Conservation (phyloP, 345 rosid species). For the Murraya paniculata region DNA sequence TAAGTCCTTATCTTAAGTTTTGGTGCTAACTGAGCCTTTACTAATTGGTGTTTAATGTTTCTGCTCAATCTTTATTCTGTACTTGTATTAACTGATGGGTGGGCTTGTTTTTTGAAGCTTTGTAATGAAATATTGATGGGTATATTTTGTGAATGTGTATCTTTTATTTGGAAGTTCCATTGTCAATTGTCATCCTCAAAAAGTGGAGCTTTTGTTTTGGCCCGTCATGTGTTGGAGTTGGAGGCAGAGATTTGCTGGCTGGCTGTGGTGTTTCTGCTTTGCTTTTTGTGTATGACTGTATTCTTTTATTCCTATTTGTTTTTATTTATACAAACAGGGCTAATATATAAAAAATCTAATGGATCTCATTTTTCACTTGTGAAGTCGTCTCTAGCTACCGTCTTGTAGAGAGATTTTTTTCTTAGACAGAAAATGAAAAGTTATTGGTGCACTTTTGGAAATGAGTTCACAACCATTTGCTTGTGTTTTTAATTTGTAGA, state of each 20-base stretch:
- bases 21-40: too few relatives aligned
- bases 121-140: not conserved
- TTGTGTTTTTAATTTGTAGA: not conserved
- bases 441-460: not conserved
- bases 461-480: not conserved
- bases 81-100: not conserved
- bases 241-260: slow-evolving; percentile 9
- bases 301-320: not conserved
- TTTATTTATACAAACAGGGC: not conserved
- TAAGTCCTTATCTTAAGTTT: not conserved
- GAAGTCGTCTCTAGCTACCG: not conserved
- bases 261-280: not conserved
- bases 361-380: slow-evolving; percentile 5
- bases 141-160: slow-evolving; percentile 13
- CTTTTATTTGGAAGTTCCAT: slow-evolving; percentile 4
- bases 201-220: slow-evolving; percentile 3
- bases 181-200: not conserved
- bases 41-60: not conserved
- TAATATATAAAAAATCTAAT: not conserved
- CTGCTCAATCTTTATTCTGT: not conserved
- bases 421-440: slow-evolving; percentile 11
- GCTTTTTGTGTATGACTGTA: not conserved
- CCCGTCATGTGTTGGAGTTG: slow-evolving; percentile 2
- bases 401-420: not conserved
- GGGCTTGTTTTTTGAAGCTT: not conserved